These are phyloP conservation scores for Phytopythium ostracodes DNA, from an alignment of 352 stramenopile species.

Conservation along the genomic window DNA sequence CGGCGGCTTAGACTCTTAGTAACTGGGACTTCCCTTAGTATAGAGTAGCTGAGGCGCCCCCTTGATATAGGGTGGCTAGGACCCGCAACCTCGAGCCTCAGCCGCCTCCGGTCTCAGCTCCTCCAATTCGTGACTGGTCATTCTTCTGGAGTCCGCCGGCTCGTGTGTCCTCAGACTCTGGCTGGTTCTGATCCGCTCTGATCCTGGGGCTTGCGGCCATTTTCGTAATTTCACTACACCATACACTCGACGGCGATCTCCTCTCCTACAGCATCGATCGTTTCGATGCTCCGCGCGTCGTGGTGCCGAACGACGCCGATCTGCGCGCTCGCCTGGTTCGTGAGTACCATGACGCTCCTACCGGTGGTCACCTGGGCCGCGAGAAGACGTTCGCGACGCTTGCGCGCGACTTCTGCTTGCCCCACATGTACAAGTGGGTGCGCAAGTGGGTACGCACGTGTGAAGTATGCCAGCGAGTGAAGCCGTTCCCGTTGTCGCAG, in stretches of 20 bases:
- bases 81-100: too few relatives aligned
- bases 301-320: constrained; percentile 12
- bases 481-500: constrained; percentile 3
- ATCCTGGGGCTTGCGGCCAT: too few relatives aligned
- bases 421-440: constrained; percentile 29
- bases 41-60: too few relatives aligned
- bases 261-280: constrained; percentile 9
- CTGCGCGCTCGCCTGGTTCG: constrained; percentile 10
- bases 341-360: constrained; percentile 15
- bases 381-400: constrained; percentile 24
- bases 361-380: constrained; percentile 15
- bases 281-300: constrained; percentile 3
- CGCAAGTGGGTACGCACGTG: constrained; percentile 21
- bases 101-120: too few relatives aligned
- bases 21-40: too few relatives aligned
- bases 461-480: constrained; percentile 23
- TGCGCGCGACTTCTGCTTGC: constrained; percentile 15
- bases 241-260: constrained; percentile 5
- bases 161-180: too few relatives aligned
- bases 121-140: too few relatives aligned
- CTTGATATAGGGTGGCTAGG: too few relatives aligned
- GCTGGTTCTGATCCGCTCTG: too few relatives aligned
- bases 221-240: too few relatives aligned
- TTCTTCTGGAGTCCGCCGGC: too few relatives aligned
- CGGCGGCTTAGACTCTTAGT: too few relatives aligned